Base-by-base conservation (phyloP, 768 basidiomycete species). In the Leccinum boreale region DNA sequence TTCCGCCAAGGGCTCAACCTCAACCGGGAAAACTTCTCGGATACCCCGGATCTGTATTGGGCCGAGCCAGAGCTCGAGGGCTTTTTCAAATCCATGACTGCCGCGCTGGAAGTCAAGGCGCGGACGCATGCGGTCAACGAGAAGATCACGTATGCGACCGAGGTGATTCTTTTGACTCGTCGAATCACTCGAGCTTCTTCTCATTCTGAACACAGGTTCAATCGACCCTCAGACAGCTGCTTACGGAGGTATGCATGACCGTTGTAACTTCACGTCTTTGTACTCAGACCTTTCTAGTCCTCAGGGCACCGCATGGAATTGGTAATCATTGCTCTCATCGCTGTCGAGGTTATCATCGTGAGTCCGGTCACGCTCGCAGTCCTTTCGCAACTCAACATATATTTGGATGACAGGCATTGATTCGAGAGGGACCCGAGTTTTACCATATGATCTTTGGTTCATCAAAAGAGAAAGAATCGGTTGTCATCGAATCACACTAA, bases 1-100 rank as follows among this genome's bases (percentile, higher is more conserved):
- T 92, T 98, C 70, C 81, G 96, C 46, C 96, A 98, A 74, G 87
- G 91, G 23, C 78, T 97, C 28, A 98, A 97, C 65, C 82, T 98
- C 53, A 93, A 90, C 65, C 79, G 89, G 47, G 89, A 93, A 68
- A 95, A 93, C 65, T 92, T 94, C 66, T 85, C 86, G 49, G 94
- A 95, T 66, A 85, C 87, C 1, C 92, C 91, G 0, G 90, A 97
- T 72, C 88, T 98, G 63, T 94, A 97, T 70, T 98, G 96, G 95
- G 81, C 89, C 17, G 92, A 97, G 68, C 92, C 94, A 1, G 90
- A 87, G 60, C 79, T 98, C 5, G 95, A 98, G 77, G 88, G 80
- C 17, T 86, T 89, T 68, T 98, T 98, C 74, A 88, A 91, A 64
- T 86, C 88, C 2, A 76, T 98, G 66, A 92, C 85, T 57, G 77